Conservation (phyloP, 2,329 filamentous ascomycete species). For the Alternaria novae-zelandiae region DNA sequence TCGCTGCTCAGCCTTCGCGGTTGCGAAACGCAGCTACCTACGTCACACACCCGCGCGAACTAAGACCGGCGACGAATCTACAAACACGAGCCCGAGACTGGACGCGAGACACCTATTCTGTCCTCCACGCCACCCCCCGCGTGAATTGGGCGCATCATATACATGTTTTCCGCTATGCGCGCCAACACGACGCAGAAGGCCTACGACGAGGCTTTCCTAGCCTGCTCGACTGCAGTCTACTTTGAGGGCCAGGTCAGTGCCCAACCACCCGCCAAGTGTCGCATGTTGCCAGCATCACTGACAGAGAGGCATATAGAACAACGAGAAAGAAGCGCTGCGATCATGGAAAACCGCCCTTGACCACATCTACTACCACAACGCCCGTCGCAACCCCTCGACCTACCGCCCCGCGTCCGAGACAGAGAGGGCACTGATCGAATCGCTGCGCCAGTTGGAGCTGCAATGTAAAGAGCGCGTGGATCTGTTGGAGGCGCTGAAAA, state of each 20-base stretch:
- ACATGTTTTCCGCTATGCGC: slow-evolving; percentile 50
- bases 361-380: slow-evolving; percentile 85
- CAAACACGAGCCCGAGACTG: slow-evolving; percentile 21
- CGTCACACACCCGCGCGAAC: slow-evolving; percentile 40
- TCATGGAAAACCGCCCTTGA: slow-evolving; percentile 90
- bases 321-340: slow-evolving; percentile 86
- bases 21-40: slow-evolving; percentile 36
- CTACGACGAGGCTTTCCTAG: slow-evolving; percentile 94
- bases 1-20: slow-evolving; percentile 22
- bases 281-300: background rate
- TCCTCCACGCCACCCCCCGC: slow-evolving; percentile 53
- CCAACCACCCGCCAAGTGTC: slow-evolving; percentile 1
- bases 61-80: slow-evolving; percentile 25
- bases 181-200: slow-evolving; percentile 87
- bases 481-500: slow-evolving; percentile 78
- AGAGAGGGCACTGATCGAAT: slow-evolving; percentile 81
- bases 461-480: slow-evolving; percentile 95
- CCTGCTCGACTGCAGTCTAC: slow-evolving; percentile 93
- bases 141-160: slow-evolving; percentile 6
- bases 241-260: slow-evolving; percentile 83
- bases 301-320: slow-evolving; percentile 65
- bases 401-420: slow-evolving; percentile 79
- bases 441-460: slow-evolving; percentile 79
- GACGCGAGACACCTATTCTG: slow-evolving; percentile 12
- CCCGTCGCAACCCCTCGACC: slow-evolving; percentile 72